A percentile compares a stretch with the other conserved stretches of the same genome.
Conservation (phyloP, 1,284 basidiomycete genomes). For the Rhizoctonia solani region DNA sequence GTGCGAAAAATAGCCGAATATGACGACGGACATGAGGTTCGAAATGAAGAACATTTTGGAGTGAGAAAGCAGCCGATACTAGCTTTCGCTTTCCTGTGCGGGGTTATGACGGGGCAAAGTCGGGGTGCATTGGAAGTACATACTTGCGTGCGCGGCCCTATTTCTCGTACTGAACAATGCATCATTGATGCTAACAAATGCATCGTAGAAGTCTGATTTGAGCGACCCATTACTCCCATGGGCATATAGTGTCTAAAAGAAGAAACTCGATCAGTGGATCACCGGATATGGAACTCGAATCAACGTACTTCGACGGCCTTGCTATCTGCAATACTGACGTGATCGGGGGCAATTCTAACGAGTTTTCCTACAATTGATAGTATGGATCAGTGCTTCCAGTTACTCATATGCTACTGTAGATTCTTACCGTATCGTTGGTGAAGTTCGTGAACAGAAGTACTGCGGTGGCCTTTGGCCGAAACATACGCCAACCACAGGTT, state of each 20-base stretch:
- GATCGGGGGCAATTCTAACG: constrained; percentile 84
- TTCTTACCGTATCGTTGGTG: constrained; percentile 75
- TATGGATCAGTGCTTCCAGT: not conserved
- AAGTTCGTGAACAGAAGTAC: constrained; percentile 72
- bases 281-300: not conserved
- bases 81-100: not conserved
- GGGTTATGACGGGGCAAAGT: not conserved
- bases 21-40: not conserved
- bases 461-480: constrained; percentile 71
- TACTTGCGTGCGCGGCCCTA: not conserved
- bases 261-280: not conserved
- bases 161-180: not conserved
- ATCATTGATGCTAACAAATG: not conserved
- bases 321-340: constrained; percentile 82
- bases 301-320: constrained; percentile 63
- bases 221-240: not conserved
- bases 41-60: not conserved
- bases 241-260: not conserved
- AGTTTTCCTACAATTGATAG: constrained; percentile 55
- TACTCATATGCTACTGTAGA: not conserved
- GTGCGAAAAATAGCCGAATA: not conserved
- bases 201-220: not conserved
- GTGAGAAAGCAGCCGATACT: not conserved
- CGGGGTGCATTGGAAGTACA: not conserved
- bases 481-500: constrained; percentile 77